Conservation (phyloP, 2,329 filamentous ascomycete genomes). For the Plenodomus tracheiphilus region DNA sequence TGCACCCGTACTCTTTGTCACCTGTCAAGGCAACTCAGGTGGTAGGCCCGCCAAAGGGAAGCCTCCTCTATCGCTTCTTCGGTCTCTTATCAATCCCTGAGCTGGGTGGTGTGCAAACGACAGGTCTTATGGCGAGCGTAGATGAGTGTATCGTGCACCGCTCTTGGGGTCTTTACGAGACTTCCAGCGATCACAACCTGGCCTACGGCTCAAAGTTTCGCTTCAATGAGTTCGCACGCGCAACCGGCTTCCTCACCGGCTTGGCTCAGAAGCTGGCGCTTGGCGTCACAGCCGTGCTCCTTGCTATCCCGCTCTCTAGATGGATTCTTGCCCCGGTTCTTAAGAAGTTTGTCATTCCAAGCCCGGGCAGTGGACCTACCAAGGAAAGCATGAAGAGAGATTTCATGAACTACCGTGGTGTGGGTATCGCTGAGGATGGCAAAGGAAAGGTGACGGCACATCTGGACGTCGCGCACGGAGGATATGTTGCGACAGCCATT, state of each 20-base stretch:
- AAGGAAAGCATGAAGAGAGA: constrained; percentile 61
- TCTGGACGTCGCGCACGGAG: constrained; percentile 61
- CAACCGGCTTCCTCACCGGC: constrained; percentile 54
- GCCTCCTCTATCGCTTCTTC: constrained; percentile 48
- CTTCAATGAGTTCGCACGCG: constrained; percentile 60
- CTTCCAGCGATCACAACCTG: constrained; percentile 30
- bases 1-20: constrained; percentile 57
- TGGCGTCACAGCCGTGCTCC: constrained; percentile 47
- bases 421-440: constrained; percentile 60
- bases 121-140: constrained; percentile 55
- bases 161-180: constrained; percentile 58
- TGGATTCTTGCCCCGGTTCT: constrained; percentile 41
- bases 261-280: constrained; percentile 55
- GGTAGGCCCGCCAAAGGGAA: constrained; percentile 39
- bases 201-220: constrained; percentile 61
- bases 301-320: constrained; percentile 58
- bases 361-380: constrained; percentile 39
- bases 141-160: constrained; percentile 63
- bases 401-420: constrained; percentile 64
- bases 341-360: constrained; percentile 33
- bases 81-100: constrained; percentile 59
- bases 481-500: constrained; percentile 70
- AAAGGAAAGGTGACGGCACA: constrained; percentile 59
- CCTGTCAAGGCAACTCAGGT: constrained; percentile 48
- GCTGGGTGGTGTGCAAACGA: constrained; percentile 63